Evolutionary conservation across 1,284 basidiomycete species (phyloP).

Genomic region (Fomitopsis palustris): DNA sequence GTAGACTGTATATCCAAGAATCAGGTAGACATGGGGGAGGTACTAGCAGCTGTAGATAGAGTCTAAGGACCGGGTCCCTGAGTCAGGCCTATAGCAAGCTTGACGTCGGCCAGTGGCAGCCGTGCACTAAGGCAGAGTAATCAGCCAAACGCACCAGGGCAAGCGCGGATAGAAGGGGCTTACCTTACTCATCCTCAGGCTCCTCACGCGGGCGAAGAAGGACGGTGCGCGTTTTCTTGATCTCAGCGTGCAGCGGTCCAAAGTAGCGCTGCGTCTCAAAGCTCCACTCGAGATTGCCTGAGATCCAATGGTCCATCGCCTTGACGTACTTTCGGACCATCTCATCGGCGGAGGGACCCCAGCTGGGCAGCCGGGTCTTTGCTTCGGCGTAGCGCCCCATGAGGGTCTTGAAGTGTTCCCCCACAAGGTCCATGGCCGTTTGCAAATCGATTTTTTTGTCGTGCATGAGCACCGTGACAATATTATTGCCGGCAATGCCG

Average conservation of each 20-base stretch:
- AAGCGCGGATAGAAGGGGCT: background rate
- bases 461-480: constrained; percentile 37
- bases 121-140: background rate
- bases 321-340: constrained; percentile 31
- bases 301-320: constrained; percentile 34
- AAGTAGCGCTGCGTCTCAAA: constrained; percentile 38
- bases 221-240: constrained; percentile 24
- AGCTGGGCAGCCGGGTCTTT: constrained; percentile 29
- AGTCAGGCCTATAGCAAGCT: background rate
- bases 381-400: constrained; percentile 28
- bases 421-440: constrained; percentile 32
- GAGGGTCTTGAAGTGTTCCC: constrained; percentile 28
- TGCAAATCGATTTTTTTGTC: constrained; percentile 33
- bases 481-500: constrained; percentile 37
- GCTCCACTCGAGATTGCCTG: constrained; percentile 38
- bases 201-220: constrained; percentile 11
- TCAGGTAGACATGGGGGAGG: background rate
- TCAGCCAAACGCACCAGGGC: background rate
- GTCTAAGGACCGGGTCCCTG: background rate
- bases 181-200: constrained; percentile 4
- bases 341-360: constrained; percentile 27
- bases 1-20: background rate
- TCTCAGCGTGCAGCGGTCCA: constrained; percentile 20
- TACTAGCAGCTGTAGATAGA: background rate
- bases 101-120: background rate